Evolutionary conservation across 176 grass and related monocot species (phyloP).

Genomic region (Poa annua): DNA sequence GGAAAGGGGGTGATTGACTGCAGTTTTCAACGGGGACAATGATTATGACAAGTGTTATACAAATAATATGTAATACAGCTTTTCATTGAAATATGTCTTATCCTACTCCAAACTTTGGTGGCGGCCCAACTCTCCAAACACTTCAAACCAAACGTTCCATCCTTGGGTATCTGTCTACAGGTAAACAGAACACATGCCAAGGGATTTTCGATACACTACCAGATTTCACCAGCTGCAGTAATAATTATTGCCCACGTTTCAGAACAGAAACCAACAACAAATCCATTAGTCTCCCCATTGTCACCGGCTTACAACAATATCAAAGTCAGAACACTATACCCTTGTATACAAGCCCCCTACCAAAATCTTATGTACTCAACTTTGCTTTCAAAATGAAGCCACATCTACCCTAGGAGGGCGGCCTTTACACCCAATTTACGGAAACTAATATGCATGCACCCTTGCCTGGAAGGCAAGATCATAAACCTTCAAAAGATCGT

Average conservation of each 20-base stretch:
- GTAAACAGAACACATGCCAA: not conserved
- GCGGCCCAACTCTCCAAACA: too few species aligned
- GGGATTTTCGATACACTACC: not conserved
- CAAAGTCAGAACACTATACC: constrained; percentile 61
- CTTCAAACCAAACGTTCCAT: too few species aligned
- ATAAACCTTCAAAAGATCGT: constrained; percentile 18
- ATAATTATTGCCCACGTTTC: not conserved
- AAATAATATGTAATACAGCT: too few species aligned
- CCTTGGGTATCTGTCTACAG: too few species aligned
- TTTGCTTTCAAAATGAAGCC: constrained; percentile 52
- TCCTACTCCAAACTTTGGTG: too few species aligned
- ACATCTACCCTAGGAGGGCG: constrained; percentile 41
- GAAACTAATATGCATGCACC: constrained; percentile 35
- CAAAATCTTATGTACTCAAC: constrained; percentile 82
- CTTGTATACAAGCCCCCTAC: constrained; percentile 61
- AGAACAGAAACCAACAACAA: not conserved
- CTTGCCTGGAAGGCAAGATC: not conserved
- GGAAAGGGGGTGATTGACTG: too few species aligned
- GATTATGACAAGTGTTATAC: too few species aligned
- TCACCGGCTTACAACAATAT: constrained; percentile 45
- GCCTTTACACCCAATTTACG: constrained; percentile 41
- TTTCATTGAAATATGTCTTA: too few species aligned
- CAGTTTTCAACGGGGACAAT: too few species aligned
- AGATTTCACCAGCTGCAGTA: not conserved
- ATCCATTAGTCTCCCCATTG: constrained; percentile 36